Evolutionary conservation across 768 basidiomycete species (phyloP), one percentile per base, ranked within the genome.

Genomic region (Neoboletus brunneissimus): DNA sequence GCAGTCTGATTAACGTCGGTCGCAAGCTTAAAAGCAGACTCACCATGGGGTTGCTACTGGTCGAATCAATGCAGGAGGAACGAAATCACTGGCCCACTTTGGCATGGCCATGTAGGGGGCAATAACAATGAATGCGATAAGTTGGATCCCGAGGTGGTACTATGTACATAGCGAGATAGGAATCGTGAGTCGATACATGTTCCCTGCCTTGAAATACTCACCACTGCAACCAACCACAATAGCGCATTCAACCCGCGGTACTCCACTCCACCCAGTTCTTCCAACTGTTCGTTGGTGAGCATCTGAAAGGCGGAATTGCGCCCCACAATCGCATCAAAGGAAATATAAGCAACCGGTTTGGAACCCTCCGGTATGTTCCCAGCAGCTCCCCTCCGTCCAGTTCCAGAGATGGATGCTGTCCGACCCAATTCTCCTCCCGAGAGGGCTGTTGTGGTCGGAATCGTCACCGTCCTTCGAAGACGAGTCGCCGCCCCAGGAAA

Each of bases 181-280:
- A 20, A 46, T 13, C 37, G 32, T 61, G 35, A 59, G 29, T 38
- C 7, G 4, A 8, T 29, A 13, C 1, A 10, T 13, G 15, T 43
- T 35, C 50, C 23, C 20, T 16, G 25, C 11, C 2, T 41, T 34
- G 22, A 13, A 8, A 50, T 34, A 78, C 89, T 65, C 67, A 95
- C 93, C 34, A 74, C 68, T 12, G 80, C 80, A 37, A 96, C 83
- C 53, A 95, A 81, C 88, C 90, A 95, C 11, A 94, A 75, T 48
- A 97, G 70, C 3, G 87, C 83, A 43, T 86, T 87, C 59, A 97
- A 73, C 13, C 89, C 90, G 11, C 94, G 81, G 67, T 91, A 98
- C 69, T 99, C 96, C 8, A 97, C 88, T 20, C 96, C 95, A 5
- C 94, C 94, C 5, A 98, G 75, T 69, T 97, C 93, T 61, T 96